A percentile compares a stretch with the other conserved stretches of the same genome.
Evolutionary conservation across 164 flowering plant species (phyloP).

Genomic region (Piper longum): DNA sequence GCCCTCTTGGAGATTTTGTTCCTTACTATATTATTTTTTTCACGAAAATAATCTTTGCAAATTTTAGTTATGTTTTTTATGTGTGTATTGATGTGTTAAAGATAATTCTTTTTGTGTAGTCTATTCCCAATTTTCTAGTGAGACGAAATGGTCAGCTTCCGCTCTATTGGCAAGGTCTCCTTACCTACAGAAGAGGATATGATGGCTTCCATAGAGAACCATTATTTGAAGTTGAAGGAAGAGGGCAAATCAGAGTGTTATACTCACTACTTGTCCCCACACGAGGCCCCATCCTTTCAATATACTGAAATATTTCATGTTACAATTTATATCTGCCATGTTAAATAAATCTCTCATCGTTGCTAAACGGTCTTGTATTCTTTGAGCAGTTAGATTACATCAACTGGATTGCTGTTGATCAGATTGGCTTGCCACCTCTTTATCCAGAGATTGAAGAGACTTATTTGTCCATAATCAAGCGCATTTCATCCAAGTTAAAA

Average conservation of each 20-base stretch:
- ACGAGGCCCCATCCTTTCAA: slow-evolving; percentile 4
- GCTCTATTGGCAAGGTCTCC: slow-evolving; percentile 39
- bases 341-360: too few species aligned
- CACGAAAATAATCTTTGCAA: too few species aligned
- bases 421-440: slow-evolving; percentile 23
- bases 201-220: slow-evolving; percentile 37
- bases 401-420: slow-evolving; percentile 45
- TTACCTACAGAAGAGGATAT: slow-evolving; percentile 58
- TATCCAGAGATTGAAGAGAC: slow-evolving; percentile 54
- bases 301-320: too few species aligned
- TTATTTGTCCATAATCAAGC: too few species aligned
- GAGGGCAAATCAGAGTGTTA: slow-evolving; percentile 45
- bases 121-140: too few species aligned
- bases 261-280: slow-evolving; percentile 30
- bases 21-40: too few species aligned
- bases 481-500: too few species aligned
- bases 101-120: too few species aligned
- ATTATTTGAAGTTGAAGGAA: slow-evolving; percentile 37
- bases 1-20: too few species aligned
- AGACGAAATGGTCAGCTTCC: slow-evolving; percentile 71
- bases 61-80: too few species aligned
- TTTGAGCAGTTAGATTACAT: slow-evolving; percentile 24
- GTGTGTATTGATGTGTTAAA: too few species aligned
- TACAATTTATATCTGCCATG: background rate
- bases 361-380: too few species aligned